These are phyloP conservation scores for Sphaerobolus stellatus DNA, from an alignment of 1,284 basidiomycete genomes.

Conservation along the genomic window DNA sequence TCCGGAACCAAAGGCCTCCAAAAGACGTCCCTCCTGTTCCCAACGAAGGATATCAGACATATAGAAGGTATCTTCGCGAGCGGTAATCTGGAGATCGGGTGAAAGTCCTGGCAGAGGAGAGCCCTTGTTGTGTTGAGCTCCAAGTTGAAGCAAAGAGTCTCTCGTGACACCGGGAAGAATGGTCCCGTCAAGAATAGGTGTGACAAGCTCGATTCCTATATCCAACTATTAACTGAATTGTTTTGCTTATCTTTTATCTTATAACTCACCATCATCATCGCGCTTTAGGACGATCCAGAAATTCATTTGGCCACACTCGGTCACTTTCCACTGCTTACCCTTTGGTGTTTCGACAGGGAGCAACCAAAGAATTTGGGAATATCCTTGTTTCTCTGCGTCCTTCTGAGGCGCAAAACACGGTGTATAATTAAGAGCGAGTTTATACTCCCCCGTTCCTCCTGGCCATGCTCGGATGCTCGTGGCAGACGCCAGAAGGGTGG, in stretches of 20 bases:
- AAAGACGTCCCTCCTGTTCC: conserved; percentile 48
- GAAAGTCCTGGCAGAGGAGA: conserved; percentile 42
- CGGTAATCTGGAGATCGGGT: conserved; percentile 41
- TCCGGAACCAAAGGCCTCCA: conserved; percentile 74
- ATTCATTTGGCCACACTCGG: conserved; percentile 71
- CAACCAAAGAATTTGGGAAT: conserved; percentile 66
- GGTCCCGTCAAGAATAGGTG: conserved; percentile 74
- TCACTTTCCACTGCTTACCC: conserved; percentile 32
- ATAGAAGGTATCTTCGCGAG: conserved; percentile 60
- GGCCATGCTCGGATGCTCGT: conserved; percentile 81
- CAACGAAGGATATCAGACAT: conserved; percentile 59
- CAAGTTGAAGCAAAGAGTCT: conserved; percentile 64
- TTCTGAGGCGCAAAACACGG: conserved; percentile 66
- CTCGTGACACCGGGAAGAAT: conserved; percentile 78
- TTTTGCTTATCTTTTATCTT: too few relatives aligned
- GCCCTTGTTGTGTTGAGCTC: conserved; percentile 42
- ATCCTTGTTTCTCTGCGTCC: conserved; percentile 63
- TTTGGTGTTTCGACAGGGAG: conserved; percentile 32
- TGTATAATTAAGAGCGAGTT: conserved; percentile 71
- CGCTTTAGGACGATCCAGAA: conserved; percentile 57
- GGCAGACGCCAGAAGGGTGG: conserved; percentile 69
- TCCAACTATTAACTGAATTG: too few relatives aligned
- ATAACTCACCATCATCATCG: conserved; percentile 46
- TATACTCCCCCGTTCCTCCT: conserved; percentile 69
- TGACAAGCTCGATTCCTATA: conserved; percentile 62